Percentiles rank a stretch among this genome's conserved stretches.
phyloP scores from a whole-genome alignment of 108 stramenopile genomes.

The Cyclotella baltica region DNA sequence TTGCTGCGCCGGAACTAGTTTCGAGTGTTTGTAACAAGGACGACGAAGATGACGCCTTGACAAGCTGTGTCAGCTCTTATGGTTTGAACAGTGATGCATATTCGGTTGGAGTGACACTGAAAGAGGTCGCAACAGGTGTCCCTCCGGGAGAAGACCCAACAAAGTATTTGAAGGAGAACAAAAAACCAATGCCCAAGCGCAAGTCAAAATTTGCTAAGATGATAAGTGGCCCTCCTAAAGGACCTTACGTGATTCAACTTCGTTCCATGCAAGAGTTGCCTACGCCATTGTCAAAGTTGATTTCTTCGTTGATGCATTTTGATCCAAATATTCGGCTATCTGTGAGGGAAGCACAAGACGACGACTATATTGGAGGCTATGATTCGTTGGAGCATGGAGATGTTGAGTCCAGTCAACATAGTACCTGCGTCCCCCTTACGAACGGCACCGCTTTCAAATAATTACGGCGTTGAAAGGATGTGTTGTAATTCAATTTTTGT shows the following conservation, averaged over 20 bases:
- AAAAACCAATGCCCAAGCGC: neutral
- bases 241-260: conserved; percentile 35
- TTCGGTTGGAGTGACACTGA: conserved; percentile 82
- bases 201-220: neutral
- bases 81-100: conserved; percentile 88
- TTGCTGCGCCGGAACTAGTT: conserved; percentile 84
- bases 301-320: conserved; percentile 58
- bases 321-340: conserved; percentile 74
- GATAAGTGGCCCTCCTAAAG: neutral
- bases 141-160: conserved; percentile 70
- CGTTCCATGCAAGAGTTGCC: conserved; percentile 70
- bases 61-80: conserved; percentile 80
- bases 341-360: conserved; percentile 78
- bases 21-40: conserved; percentile 60
- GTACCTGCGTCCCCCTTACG: conserved; percentile 67
- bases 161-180: conserved; percentile 18
- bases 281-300: conserved; percentile 60
- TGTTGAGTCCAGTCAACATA: conserved; percentile 56
- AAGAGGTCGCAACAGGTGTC: conserved; percentile 77
- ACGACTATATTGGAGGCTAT: conserved; percentile 76
- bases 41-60: conserved; percentile 58
- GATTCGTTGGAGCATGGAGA: conserved; percentile 70
- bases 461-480: too few relatives aligned
- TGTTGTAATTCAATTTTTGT: too few relatives aligned
- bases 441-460: conserved; percentile 24